Base-by-base conservation (phyloP, 2,329 filamentous ascomycete genomes). In the Trichothecium sympodiale region DNA sequence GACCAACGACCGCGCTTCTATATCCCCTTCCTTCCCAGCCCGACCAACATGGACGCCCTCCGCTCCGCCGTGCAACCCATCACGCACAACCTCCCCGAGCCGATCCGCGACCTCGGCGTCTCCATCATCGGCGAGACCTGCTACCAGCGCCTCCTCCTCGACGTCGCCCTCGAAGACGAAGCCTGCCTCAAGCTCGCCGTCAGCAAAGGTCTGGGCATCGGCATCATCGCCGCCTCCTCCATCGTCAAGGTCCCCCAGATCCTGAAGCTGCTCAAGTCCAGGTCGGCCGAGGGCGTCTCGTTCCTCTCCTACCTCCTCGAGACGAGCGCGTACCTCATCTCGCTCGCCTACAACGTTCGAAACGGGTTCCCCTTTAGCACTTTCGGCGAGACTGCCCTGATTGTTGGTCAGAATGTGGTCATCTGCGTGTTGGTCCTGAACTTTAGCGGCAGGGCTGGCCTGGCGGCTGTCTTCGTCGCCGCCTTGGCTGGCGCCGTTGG, bases 231-330 rank as follows among this genome's bases (percentile, higher is more conserved):
- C 46, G 86, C 87, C 36, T 88, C 83, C 18, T 80, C 84, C 37
- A 77, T 96, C 49, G 88, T 98, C 67, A 98, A 98, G 66, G 78
- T 98, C 17, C 91, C 91, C 0, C 91, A 98, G 67, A 89, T 98
- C 55, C 60, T 95, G 58, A 98, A 98, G 68, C 78, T 98, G 35
- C 62, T 91, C 51, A 70, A 71, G 52, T 87, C 85, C 33, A 74
- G 78, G 51, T 94, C 86, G 34, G 78, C 87, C 18, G 74, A 77
- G 31, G 91, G 91, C 48, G 74, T 98, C 42, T 86, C 79, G 33
- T 94, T 96, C 63, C 72, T 94, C 31, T 83, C 84, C 23, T 96
- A 95, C 65, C 70, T 91, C 25, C 84, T 98, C 55, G 91, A 98
- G 67, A 95, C 87, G 8, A 71, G 75, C 38, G 77, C 81, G 39